These are phyloP conservation scores for Exophiala aquamarina DNA, from an alignment of 2,329 filamentous ascomycete species.

Conservation along the genomic window DNA sequence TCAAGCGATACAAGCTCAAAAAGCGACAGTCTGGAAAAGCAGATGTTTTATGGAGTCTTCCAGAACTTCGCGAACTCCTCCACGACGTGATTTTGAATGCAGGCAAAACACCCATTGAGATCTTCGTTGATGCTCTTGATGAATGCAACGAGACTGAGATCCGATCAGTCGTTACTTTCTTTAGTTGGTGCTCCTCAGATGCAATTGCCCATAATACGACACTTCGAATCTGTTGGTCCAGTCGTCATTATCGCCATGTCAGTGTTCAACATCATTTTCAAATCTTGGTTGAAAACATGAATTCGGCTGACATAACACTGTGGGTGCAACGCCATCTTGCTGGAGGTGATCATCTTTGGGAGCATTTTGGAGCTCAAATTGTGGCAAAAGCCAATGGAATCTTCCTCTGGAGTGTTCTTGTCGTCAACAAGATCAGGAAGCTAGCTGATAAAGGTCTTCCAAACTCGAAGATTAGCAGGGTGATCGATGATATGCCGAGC, in stretches of 20 bases:
- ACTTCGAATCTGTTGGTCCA: too few relatives aligned
- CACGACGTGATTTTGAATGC: constrained; percentile 20
- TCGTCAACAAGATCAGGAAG: constrained; percentile 46
- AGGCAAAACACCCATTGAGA: constrained; percentile 19
- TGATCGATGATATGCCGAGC: too few relatives aligned
- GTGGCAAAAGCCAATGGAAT: constrained; percentile 25
- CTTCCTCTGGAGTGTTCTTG: constrained; percentile 48
- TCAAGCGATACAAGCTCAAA: constrained; percentile 26
- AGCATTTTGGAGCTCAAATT: too few relatives aligned
- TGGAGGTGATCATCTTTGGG: too few relatives aligned
- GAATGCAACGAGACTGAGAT: constrained; percentile 19
- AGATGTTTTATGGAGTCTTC: constrained; percentile 4
- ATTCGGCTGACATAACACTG: constrained; percentile 33
- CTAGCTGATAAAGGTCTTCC: constrained; percentile 30
- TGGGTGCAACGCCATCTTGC: constrained; percentile 36
- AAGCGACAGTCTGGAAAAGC: not conserved
- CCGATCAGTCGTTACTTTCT: constrained; percentile 23
- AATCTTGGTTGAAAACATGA: constrained; percentile 22
- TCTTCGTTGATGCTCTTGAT: constrained; percentile 25
- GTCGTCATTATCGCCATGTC: too few relatives aligned
- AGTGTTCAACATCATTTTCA: too few relatives aligned
- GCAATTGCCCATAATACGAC: too few relatives aligned
- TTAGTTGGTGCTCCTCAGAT: too few relatives aligned
- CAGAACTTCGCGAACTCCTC: constrained; percentile 28
- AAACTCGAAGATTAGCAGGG: too few relatives aligned